Conservation (phyloP, 805 yeast genomes). For the Candida tammaniensis region DNA sequence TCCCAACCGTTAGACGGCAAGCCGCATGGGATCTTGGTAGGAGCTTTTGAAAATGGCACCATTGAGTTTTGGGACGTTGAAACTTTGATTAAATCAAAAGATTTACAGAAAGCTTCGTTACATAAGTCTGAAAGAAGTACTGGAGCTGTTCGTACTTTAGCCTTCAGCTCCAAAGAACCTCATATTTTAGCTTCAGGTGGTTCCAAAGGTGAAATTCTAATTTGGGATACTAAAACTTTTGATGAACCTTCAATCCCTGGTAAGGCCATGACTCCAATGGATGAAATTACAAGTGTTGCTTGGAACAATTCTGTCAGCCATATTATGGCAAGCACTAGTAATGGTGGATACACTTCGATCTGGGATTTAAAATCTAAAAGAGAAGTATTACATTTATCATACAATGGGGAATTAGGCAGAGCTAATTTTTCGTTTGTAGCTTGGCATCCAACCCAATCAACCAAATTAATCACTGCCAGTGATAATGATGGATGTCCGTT, state of each 20-base stretch:
- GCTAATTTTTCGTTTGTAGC: constrained; percentile 78
- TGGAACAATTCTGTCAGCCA: constrained; percentile 87
- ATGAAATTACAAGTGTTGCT: constrained; percentile 74
- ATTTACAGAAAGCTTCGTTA: constrained; percentile 42
- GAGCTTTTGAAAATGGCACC: constrained; percentile 82
- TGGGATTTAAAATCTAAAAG: constrained; percentile 90
- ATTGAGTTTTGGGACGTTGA: constrained; percentile 77
- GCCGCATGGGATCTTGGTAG: constrained; percentile 65
- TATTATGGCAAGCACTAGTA: constrained; percentile 87
- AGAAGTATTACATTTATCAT: constrained; percentile 83
- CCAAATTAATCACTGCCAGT: constrained; percentile 84
- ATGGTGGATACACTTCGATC: constrained; percentile 80
- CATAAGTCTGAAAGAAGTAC: constrained; percentile 57
- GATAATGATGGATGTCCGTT: constrained; percentile 78
- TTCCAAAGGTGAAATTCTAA: constrained; percentile 78
- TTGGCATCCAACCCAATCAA: constrained; percentile 93
- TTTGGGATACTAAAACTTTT: constrained; percentile 81
- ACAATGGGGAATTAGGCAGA: constrained; percentile 52
- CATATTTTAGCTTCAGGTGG: constrained; percentile 85
- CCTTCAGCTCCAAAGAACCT: constrained; percentile 71
- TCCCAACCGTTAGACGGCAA: constrained; percentile 52
- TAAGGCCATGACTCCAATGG: constrained; percentile 72
- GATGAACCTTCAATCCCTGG: constrained; percentile 68
- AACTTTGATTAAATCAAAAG: constrained; percentile 40
- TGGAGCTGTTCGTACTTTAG: constrained; percentile 68